These are phyloP conservation scores for Verticillium dahliae DNA, from an alignment of 2,329 filamentous ascomycete species.

Conservation along the genomic window DNA sequence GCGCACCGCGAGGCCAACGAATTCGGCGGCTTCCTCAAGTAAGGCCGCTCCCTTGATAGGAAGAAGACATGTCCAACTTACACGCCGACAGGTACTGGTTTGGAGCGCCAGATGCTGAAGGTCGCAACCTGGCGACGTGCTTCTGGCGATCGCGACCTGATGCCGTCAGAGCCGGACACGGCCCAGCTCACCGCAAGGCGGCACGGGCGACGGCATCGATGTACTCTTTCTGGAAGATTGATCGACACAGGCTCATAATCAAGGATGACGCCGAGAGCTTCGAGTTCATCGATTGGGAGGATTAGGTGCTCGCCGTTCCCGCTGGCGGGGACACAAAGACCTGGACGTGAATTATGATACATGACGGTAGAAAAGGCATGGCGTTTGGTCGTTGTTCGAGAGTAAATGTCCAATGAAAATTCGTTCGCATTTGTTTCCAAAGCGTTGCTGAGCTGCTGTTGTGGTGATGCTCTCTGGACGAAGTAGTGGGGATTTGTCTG, in stretches of 20 bases:
- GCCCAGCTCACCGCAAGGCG: conserved; percentile 57
- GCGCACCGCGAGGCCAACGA: conserved; percentile 74
- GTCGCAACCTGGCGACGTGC: conserved; percentile 77
- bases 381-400: background rate
- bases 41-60: conserved; percentile 15
- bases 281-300: conserved; percentile 54
- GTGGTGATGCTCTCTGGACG: too few species aligned
- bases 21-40: conserved; percentile 78
- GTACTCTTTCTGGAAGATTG: conserved; percentile 63
- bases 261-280: conserved; percentile 58
- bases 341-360: background rate
- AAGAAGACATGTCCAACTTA: background rate
- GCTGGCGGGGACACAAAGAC: background rate
- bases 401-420: background rate
- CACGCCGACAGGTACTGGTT: conserved; percentile 69
- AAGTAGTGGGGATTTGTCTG: too few species aligned
- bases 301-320: conserved; percentile 16
- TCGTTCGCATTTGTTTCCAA: too few species aligned
- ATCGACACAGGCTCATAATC: conserved; percentile 63
- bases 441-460: too few species aligned
- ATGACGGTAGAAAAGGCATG: background rate
- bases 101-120: conserved; percentile 60
- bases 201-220: conserved; percentile 57
- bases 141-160: conserved; percentile 57
- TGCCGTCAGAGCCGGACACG: conserved; percentile 51